phyloP scores from a whole-genome alignment of 805 yeast species.

The Nakazawaea pomicola region DNA sequence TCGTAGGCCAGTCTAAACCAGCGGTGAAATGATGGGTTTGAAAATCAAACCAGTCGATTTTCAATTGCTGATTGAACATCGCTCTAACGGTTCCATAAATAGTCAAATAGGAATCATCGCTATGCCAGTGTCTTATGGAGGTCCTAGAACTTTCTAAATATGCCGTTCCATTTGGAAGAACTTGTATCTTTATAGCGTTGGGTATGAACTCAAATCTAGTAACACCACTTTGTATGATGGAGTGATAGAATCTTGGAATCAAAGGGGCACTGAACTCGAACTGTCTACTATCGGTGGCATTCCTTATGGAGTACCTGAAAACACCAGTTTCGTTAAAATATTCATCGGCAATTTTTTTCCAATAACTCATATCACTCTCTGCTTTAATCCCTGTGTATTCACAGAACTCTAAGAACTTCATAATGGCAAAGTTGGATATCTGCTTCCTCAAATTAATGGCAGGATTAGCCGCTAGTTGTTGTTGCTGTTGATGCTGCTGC shows the following conservation, averaged over 20 bases:
- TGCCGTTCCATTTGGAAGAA: slow-evolving; percentile 47
- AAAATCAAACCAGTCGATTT: slow-evolving; percentile 70
- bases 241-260: slow-evolving; percentile 57
- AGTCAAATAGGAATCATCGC: slow-evolving; percentile 67
- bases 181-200: slow-evolving; percentile 44
- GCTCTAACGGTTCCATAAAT: slow-evolving; percentile 59
- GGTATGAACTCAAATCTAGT: slow-evolving; percentile 47
- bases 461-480: slow-evolving; percentile 3
- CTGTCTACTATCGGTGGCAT: slow-evolving; percentile 41
- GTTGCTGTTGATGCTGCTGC: neutral
- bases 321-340: slow-evolving; percentile 49
- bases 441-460: slow-evolving; percentile 14
- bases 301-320: slow-evolving; percentile 40
- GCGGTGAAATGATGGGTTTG: slow-evolving; percentile 43
- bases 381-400: slow-evolving; percentile 14
- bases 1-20: slow-evolving; percentile 38
- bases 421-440: slow-evolving; percentile 16
- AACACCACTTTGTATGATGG: slow-evolving; percentile 48
- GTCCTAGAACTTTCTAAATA: slow-evolving; percentile 49
- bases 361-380: slow-evolving; percentile 32
- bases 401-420: slow-evolving; percentile 17
- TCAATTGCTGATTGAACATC: slow-evolving; percentile 54
- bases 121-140: slow-evolving; percentile 45
- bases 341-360: slow-evolving; percentile 45
- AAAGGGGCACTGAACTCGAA: slow-evolving; percentile 62